Percentiles rank a stretch among this genome's conserved stretches.
These are phyloP conservation scores for fission yeast (Schizosaccharomyces pombe) DNA, from an alignment of 805 yeast species.

Conservation along the genomic window ASM294v3 CU329670.1:3511001-3511500, in stretches of 20 bases:
- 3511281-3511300: constrained; percentile 76
- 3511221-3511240: constrained; percentile 86
- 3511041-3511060: constrained; percentile 89
- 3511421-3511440: constrained; percentile 79
- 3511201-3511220: constrained; percentile 60
- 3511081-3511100: constrained; percentile 85
- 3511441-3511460: constrained; percentile 88
- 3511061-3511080: constrained; percentile 51
- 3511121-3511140: constrained; percentile 93
- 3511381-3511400: constrained; percentile 87
- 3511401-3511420: constrained; percentile 77
- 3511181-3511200: constrained; percentile 45
- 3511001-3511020: constrained; percentile 76
- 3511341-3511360: constrained; percentile 38
- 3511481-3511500: constrained; percentile 88
- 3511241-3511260: constrained; percentile 83
- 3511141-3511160: constrained; percentile 77
- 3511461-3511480: constrained; percentile 76
- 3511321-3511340: constrained; percentile 61
- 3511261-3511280: constrained; percentile 93
- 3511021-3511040: constrained; percentile 82
- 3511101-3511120: constrained; percentile 66
- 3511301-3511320: constrained; percentile 94
- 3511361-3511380: constrained; percentile 43
- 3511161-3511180: constrained; percentile 70